Percentiles rank a stretch among this genome's conserved stretches.
phyloP scores from a whole-genome alignment of 2,329 filamentous ascomycete species.

The Beauveria sp. region DNA sequence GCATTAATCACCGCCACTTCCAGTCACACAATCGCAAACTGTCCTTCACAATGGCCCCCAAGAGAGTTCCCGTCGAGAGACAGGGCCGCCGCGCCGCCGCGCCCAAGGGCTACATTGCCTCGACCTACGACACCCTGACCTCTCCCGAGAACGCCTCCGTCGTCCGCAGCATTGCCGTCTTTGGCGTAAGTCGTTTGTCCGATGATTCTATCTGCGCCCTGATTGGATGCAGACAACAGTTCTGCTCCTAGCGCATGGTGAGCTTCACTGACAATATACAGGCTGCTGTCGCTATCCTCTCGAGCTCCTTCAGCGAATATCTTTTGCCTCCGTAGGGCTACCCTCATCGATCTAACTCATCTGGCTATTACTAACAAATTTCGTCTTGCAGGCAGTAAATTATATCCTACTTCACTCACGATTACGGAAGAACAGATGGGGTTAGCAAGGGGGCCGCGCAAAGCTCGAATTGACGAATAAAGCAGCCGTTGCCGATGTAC shows the following conservation, averaged over 20 bases:
- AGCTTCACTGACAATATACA: constrained; percentile 23
- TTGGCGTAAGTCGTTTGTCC: constrained; percentile 49
- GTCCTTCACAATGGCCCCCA: constrained; percentile 52
- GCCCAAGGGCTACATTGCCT: constrained; percentile 45
- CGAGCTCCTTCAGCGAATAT: constrained; percentile 60
- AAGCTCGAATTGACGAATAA: not conserved
- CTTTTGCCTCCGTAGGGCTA: constrained; percentile 54
- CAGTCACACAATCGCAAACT: not conserved
- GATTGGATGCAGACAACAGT: not conserved
- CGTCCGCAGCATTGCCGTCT: constrained; percentile 59
- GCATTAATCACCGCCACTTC: constrained; percentile 9
- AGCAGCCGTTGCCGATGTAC: not conserved
- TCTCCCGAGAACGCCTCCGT: constrained; percentile 61
- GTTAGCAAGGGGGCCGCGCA: not conserved
- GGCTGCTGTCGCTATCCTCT: constrained; percentile 59
- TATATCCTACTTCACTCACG: not conserved
- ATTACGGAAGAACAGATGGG: not conserved
- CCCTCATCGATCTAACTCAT: not conserved
- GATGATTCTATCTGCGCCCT: not conserved
- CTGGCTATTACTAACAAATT: not conserved
- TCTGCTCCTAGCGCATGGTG: not conserved
- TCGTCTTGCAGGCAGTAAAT: not conserved
- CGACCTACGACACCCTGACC: constrained; percentile 55
- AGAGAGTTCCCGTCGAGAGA: constrained; percentile 46
- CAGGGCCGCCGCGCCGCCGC: constrained; percentile 32